phyloP scores from a whole-genome alignment of 768 basidiomycete genomes.

The Pisolithus marmoratus region DNA sequence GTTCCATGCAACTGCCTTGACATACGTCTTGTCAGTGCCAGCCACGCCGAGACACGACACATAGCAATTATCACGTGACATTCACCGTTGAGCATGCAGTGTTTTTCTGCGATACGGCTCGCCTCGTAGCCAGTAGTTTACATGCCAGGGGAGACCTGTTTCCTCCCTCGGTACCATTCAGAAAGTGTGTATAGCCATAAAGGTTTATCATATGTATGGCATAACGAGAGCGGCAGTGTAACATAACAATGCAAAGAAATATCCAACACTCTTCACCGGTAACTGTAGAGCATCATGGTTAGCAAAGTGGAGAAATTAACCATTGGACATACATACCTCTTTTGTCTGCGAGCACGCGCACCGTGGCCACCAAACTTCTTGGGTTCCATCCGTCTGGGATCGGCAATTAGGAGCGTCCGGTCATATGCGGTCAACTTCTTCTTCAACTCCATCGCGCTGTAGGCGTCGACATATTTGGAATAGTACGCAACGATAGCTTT shows the following conservation, averaged over 20 bases:
- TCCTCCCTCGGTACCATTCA: too few relatives aligned
- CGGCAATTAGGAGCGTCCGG: conserved; percentile 82
- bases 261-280: conserved; percentile 45
- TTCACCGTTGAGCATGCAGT: neutral
- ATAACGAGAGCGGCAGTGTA: conserved; percentile 32
- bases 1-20: conserved; percentile 13
- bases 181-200: too few relatives aligned
- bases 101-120: neutral
- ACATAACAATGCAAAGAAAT: conserved; percentile 39
- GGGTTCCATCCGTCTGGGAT: conserved; percentile 96
- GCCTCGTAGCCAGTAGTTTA: too few relatives aligned
- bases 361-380: conserved; percentile 99
- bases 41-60: neutral
- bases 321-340: conserved; percentile 53
- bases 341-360: conserved; percentile 97
- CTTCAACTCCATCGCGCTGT: conserved; percentile 95
- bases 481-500: conserved; percentile 98
- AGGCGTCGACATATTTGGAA: conserved; percentile 98
- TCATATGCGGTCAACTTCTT: conserved; percentile 97
- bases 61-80: neutral
- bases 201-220: conserved; percentile 16
- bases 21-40: neutral
- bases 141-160: too few relatives aligned
- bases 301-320: conserved; percentile 6
- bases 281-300: conserved; percentile 40